phyloP scores from a whole-genome alignment of 176 grass and related monocot genomes.

The Coix lacrymajobi region DNA sequence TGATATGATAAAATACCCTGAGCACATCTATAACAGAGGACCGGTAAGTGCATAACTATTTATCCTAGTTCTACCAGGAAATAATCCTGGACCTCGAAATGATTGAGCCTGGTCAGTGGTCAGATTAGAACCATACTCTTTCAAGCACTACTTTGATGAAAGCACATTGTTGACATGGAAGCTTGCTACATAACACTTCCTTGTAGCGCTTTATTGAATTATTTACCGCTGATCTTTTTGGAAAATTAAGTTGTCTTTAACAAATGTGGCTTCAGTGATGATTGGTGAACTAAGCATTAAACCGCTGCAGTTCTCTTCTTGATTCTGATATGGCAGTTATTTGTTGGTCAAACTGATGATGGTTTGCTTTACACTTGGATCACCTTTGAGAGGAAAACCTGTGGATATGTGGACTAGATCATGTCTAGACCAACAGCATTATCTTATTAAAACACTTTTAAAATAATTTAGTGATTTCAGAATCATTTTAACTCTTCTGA shows the following conservation, averaged over 20 bases:
- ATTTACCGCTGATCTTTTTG: background rate
- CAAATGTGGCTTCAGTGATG: background rate
- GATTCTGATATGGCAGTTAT: background rate
- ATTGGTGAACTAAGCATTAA: slow-evolving; percentile 2
- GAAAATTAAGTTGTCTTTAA: background rate
- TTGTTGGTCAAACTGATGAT: background rate
- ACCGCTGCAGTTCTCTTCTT: background rate
- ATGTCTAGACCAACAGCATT: background rate
- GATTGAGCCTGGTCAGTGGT: background rate
- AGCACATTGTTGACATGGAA: background rate
- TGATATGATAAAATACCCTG: background rate
- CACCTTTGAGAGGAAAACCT: background rate
- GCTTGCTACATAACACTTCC: background rate
- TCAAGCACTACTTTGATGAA: background rate
- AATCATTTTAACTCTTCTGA: background rate
- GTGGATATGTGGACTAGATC: background rate
- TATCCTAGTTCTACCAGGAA: background rate
- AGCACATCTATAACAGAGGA: background rate
- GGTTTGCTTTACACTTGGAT: slow-evolving; percentile 1
- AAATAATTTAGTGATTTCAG: background rate
- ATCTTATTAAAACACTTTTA: background rate
- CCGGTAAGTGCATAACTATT: background rate
- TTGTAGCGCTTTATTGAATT: background rate
- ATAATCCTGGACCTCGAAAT: background rate
- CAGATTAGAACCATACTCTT: background rate